Evolutionary conservation across 768 basidiomycete genomes (phyloP), one percentile per base, ranked within the genome.

Genomic region (Tricholoma terreum): DNA sequence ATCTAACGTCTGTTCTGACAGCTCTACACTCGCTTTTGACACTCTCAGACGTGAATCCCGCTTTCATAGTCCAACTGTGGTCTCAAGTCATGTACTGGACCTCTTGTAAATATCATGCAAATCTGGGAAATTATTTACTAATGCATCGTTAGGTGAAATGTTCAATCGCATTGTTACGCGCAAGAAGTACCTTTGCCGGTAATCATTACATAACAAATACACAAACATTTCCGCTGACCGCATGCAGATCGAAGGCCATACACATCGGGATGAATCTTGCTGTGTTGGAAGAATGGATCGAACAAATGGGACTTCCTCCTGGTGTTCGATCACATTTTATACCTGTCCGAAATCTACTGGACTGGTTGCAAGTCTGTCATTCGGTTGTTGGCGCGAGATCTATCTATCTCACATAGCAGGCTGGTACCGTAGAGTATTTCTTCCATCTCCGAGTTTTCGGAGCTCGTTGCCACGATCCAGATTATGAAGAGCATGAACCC

Each of bases 1-100:
- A 87, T 45, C 71, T 98, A 53, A 89, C 87, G 14, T 79, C 86
- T 1, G 88, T 96, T 69, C 79, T 99, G 42, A 90, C 92, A 3
- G 88, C 91, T 21, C 77, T 98, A 4, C 87, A 98, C 56, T 85
- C 89, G 11, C 73, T 98, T 31, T 78, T 99, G 14, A 82, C 85
- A 19, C 75, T 94, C 36, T 92, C 95, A 48, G 90, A 94, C 56
- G 84, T 98, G 62, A 98, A 98, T 67, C 93, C 97, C 12, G 86
- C 83, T 7, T 77, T 98, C 15, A 86, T 86, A 51, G 86, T 89
- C 6, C 97, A 99, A 69, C 80, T 95, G 50, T 96, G 94, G 86
- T 95, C 94, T 1, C 97, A 99, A 72, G 85, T 97, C n/a, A 88
- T 97, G 78, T 98, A 95, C 69, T 99, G 97, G 97, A 89, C 94